Evolutionary conservation across 345 rosid species (phyloP).

Genomic region (Noccaea caerulescens): DNA sequence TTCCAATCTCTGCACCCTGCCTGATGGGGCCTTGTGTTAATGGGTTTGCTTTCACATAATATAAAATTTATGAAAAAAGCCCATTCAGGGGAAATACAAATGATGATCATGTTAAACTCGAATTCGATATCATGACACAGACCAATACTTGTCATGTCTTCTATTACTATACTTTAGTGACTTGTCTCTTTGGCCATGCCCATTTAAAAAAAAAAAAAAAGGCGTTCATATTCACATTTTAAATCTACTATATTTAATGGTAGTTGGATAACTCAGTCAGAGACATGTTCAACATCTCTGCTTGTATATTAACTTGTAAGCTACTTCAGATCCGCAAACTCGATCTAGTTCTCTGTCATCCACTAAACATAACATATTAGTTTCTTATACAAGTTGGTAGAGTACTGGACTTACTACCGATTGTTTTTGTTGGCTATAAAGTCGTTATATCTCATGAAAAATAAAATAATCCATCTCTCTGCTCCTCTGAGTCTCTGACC

Average conservation of each 20-base stretch:
- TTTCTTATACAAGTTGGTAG: neutral
- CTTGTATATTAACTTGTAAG: conserved; percentile 26
- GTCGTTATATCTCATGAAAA: neutral
- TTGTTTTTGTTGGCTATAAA: conserved; percentile 26
- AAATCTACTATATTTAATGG: neutral
- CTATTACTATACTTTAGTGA: neutral
- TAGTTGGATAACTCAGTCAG: conserved; percentile 14
- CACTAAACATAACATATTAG: conserved; percentile 23
- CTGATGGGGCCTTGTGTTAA: too few species aligned
- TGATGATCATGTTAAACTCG: too few species aligned
- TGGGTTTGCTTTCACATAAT: too few species aligned
- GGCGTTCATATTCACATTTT: neutral
- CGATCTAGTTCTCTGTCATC: conserved; percentile 35
- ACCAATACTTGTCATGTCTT: neutral
- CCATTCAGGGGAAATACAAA: too few species aligned
- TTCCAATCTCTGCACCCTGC: too few species aligned
- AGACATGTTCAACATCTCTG: conserved; percentile 7
- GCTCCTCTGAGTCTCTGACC: conserved; percentile 15
- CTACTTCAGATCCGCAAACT: conserved; percentile 33
- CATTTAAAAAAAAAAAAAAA: neutral
- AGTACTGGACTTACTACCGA: neutral
- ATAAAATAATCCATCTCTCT: neutral
- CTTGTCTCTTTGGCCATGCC: conserved; percentile 3
- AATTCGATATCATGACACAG: too few species aligned
- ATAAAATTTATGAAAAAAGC: too few species aligned